These are phyloP conservation scores for Microdochium paspali DNA, from an alignment of 2,329 filamentous ascomycete genomes.

Conservation along the genomic window DNA sequence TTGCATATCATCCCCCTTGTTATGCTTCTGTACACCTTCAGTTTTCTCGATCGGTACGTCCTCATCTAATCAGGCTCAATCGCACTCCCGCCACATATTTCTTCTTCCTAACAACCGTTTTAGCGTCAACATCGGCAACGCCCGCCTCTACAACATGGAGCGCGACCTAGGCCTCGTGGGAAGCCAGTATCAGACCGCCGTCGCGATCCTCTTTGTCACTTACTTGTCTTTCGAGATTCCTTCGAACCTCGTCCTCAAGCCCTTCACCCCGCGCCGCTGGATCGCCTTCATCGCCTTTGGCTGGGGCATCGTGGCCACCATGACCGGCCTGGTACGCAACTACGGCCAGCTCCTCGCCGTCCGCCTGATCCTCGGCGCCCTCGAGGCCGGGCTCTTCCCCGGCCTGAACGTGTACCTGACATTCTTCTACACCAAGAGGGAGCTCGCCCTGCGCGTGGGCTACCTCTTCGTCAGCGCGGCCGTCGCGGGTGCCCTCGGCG, in stretches of 20 bases:
- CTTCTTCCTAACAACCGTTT: conserved; percentile 6
- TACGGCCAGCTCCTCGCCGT: conserved; percentile 59
- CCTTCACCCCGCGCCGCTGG: conserved; percentile 52
- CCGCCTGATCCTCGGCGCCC: conserved; percentile 56
- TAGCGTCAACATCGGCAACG: conserved; percentile 66
- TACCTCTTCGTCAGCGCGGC: conserved; percentile 66
- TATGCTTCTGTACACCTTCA: conserved; percentile 64
- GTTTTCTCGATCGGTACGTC: conserved; percentile 60
- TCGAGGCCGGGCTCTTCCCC: conserved; percentile 64
- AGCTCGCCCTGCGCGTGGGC: conserved; percentile 62
- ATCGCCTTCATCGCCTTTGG: conserved; percentile 52
- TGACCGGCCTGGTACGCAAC: conserved; percentile 57
- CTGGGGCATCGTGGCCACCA: conserved; percentile 62
- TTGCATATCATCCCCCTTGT: conserved; percentile 54
- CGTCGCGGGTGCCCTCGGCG: conserved; percentile 62
- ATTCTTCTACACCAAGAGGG: conserved; percentile 66
- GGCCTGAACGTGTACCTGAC: conserved; percentile 62
- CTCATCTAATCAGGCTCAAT: conserved; percentile 2
- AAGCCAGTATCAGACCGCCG: conserved; percentile 61
- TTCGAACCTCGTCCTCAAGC: conserved; percentile 55
- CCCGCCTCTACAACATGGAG: conserved; percentile 54
- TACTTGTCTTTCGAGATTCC: conserved; percentile 55
- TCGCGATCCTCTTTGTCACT: conserved; percentile 60
- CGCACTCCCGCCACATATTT: background rate
- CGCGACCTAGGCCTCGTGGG: conserved; percentile 48